Base-by-base conservation (phyloP, 495 filamentous ascomycete species). In the Thozetella sp. region DNA sequence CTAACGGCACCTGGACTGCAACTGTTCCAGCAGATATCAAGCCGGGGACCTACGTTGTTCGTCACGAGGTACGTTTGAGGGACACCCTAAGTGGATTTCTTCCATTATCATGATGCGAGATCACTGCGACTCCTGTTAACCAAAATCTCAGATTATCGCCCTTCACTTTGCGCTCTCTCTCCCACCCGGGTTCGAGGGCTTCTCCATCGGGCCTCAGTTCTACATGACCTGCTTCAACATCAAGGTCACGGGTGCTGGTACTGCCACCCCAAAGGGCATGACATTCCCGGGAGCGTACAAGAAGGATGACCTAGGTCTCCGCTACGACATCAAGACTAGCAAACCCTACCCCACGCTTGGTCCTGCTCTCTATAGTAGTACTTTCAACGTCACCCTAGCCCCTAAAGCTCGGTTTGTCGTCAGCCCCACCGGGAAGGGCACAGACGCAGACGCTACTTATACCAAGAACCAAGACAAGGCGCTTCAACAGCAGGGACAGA, bases 221-320 rank as follows among this genome's bases (percentile, higher is more conserved):
- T 90, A 89, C 72, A 86, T 85, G 25, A 65, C 84, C 43, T 90
- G 87, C 67, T 71, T 88, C 68, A 88, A 88, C 74, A 64, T 89
- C 58, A 78, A 85, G 60, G 75, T 90, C 51, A 82, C 80, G n/a
- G 84, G 86, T 50, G 67, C 71, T 40, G 87, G 85, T 27, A 80
- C 75, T 51, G 81, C 76, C 59, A 69, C 63, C 17, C 83, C 84
- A 15, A 53, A 68, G 13, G 85, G 84, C 25, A 77, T 79, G 46
- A 73, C 76, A n/a, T 85, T 84, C 62, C 82, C 80, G 6, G 71
- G 70, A 19, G 79, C 83, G 22, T 88, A 88, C 67, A 6, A 6
- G 6, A 76, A 69, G 53, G 60, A 74, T 55, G 76, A 75, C 50
- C 46, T 50, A 25, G 48, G 26, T 80, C 69, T 84, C 80, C 72